These are phyloP conservation scores for Fusarium sp. DNA, from an alignment of 2,329 filamentous ascomycete genomes.

Conservation along the genomic window DNA sequence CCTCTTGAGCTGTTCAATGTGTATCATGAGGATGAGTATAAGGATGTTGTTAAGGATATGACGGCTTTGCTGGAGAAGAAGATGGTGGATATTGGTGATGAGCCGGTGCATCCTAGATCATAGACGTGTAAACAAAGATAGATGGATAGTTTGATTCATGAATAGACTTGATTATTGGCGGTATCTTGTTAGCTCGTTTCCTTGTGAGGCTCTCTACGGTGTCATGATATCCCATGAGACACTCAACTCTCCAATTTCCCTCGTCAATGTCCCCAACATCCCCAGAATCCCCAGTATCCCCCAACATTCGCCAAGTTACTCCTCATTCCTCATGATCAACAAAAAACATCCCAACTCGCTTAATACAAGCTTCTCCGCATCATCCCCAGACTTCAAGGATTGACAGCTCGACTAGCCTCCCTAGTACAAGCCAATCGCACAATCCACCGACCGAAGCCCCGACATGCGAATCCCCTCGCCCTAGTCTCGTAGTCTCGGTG, in stretches of 20 bases:
- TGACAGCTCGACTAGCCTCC: neutral
- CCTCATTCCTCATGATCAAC: neutral
- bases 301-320: neutral
- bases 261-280: neutral
- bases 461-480: slow-evolving; percentile 13
- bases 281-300: neutral
- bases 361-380: neutral
- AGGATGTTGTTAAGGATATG: slow-evolving; percentile 51
- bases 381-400: neutral
- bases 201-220: neutral
- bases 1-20: slow-evolving; percentile 58
- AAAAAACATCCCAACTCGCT: neutral
- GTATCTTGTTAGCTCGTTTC: neutral
- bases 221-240: neutral
- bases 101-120: slow-evolving; percentile 45
- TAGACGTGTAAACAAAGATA: neutral
- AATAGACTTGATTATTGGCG: neutral
- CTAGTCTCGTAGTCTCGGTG: neutral
- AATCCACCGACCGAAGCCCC: slow-evolving; percentile 14
- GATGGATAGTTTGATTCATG: neutral
- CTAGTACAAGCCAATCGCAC: slow-evolving; percentile 10
- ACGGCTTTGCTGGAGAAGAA: slow-evolving; percentile 54
- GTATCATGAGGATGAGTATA: slow-evolving; percentile 52
- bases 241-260: neutral
- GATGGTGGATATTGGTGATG: slow-evolving; percentile 61